phyloP scores from a whole-genome alignment of 2,329 filamentous ascomycete genomes.

The Cladosporium phlei region DNA sequence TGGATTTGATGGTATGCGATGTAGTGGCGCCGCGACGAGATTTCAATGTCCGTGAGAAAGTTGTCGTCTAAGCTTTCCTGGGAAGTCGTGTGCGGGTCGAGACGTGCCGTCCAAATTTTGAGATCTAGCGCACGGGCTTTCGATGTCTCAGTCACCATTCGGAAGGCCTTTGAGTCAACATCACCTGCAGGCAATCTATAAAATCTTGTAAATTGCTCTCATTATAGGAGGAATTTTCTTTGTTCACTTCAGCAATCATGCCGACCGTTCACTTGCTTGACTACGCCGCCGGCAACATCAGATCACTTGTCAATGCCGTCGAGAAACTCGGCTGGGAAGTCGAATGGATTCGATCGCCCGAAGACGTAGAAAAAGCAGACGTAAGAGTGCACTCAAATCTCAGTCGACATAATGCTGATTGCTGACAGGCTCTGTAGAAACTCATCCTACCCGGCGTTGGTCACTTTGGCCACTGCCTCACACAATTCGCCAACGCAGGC shows the following conservation, averaged over 20 bases:
- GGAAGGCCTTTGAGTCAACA: conserved; percentile 11
- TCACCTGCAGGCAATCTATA: not conserved
- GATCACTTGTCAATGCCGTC: conserved; percentile 94
- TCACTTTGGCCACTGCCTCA: conserved; percentile 94
- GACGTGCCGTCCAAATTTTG: conserved; percentile 9
- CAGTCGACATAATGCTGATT: conserved; percentile 24
- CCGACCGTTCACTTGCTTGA: conserved; percentile 74
- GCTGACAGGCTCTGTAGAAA: conserved; percentile 53
- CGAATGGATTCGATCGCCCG: conserved; percentile 82
- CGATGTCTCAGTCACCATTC: not conserved
- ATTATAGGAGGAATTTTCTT: too few relatives aligned
- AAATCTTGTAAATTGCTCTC: too few relatives aligned
- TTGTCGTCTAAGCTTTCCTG: conserved; percentile 4
- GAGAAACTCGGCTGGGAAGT: conserved; percentile 91
- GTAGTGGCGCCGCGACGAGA: conserved; percentile 12
- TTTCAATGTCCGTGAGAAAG: conserved; percentile 10
- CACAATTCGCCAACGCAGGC: conserved; percentile 73
- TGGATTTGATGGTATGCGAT: not conserved
- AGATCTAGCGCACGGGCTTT: not conserved
- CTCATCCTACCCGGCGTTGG: conserved; percentile 94
- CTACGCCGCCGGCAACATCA: conserved; percentile 94
- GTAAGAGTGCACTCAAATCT: conserved; percentile 43
- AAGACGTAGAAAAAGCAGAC: conserved; percentile 79
- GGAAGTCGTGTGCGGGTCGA: conserved; percentile 1
- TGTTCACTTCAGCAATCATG: conserved; percentile 43